Evolutionary conservation across 352 stramenopile species (phyloP).

Genomic region (Peronospora destructor): DNA sequence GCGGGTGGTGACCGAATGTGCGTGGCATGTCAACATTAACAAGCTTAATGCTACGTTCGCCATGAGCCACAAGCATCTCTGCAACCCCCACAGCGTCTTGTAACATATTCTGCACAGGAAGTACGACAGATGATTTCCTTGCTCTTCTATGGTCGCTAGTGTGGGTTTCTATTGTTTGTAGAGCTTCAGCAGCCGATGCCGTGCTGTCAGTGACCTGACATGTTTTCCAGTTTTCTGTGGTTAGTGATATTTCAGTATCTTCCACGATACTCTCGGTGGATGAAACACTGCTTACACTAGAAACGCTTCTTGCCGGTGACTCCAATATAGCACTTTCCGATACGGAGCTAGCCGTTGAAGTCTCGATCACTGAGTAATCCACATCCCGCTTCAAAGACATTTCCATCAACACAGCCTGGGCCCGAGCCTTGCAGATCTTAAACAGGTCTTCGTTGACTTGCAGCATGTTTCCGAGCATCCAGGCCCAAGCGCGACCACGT

Average conservation of each 20-base stretch:
- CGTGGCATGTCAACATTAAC: conserved; percentile 81
- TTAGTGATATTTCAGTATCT: conserved; percentile 11
- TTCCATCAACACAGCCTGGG: conserved; percentile 65
- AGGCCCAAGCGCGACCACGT: conserved; percentile 70
- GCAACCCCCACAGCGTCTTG: conserved; percentile 67
- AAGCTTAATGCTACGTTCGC: conserved; percentile 77
- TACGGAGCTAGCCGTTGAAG: conserved; percentile 14
- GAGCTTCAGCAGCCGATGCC: conserved; percentile 1
- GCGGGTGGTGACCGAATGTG: conserved; percentile 74
- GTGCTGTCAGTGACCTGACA: background rate
- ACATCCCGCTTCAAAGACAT: conserved; percentile 66
- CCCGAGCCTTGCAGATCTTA: conserved; percentile 67
- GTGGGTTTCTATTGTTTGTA: background rate
- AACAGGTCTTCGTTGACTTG: conserved; percentile 85
- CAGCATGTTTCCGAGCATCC: conserved; percentile 72
- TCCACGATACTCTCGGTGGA: conserved; percentile 18
- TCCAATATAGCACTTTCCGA: conserved; percentile 23
- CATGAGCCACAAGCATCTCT: conserved; percentile 72
- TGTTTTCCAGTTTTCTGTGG: conserved; percentile 1
- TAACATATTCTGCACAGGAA: conserved; percentile 43
- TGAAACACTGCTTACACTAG: conserved; percentile 28
- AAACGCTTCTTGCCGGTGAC: conserved; percentile 23
- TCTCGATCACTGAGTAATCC: conserved; percentile 26
- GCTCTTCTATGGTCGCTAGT: conserved; percentile 21
- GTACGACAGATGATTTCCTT: conserved; percentile 25